Percentiles rank a stretch among this genome's conserved stretches.
phyloP scores from a whole-genome alignment of 2,329 filamentous ascomycete genomes.

The Parasarocladium wereldwijsianum region DNA sequence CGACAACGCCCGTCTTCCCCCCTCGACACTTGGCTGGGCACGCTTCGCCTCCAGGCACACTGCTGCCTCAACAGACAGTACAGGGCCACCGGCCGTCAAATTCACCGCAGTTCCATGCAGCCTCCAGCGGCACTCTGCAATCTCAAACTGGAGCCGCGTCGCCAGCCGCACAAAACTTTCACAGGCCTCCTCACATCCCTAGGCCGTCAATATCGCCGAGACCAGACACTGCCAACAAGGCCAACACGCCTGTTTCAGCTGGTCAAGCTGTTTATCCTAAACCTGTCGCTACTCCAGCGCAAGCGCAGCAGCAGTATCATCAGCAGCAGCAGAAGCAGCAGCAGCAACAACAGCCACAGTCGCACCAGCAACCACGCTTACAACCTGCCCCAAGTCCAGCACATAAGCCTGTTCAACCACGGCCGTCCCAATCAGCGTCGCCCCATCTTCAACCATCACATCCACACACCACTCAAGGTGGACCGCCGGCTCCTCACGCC shows the following conservation, averaged over 20 bases:
- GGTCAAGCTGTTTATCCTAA: conserved; percentile 10
- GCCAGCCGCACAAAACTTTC: conserved; percentile 11
- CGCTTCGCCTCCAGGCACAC: conserved; percentile 12
- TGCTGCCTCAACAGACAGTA: conserved; percentile 5
- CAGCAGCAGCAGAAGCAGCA: conserved; percentile 8
- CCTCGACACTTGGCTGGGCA: conserved; percentile 17
- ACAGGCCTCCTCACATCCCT: conserved; percentile 15
- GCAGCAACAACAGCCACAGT: conserved; percentile 8
- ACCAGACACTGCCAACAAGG: conserved; percentile 17
- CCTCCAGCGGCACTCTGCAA: conserved; percentile 20
- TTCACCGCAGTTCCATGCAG: conserved; percentile 15
- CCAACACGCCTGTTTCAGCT: conserved; percentile 10
- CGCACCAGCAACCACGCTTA: conserved; percentile 9
- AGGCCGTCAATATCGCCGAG: conserved; percentile 19
- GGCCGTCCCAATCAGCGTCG: conserved; percentile 19
- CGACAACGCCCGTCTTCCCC: conserved; percentile 19
- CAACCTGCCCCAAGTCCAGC: conserved; percentile 11
- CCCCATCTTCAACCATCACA: conserved; percentile 20
- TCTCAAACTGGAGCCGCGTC: conserved; percentile 18
- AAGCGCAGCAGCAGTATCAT: conserved; percentile 7
- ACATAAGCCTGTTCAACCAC: conserved; percentile 19
- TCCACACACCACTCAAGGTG: conserved; percentile 11
- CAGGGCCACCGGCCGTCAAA: conserved; percentile 9
- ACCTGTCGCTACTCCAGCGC: conserved; percentile 10
- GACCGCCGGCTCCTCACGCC: conserved; percentile 12